These are phyloP conservation scores for Clavariopsis aquatica DNA, from an alignment of 495 filamentous ascomycete species.

Conservation along the genomic window DNA sequence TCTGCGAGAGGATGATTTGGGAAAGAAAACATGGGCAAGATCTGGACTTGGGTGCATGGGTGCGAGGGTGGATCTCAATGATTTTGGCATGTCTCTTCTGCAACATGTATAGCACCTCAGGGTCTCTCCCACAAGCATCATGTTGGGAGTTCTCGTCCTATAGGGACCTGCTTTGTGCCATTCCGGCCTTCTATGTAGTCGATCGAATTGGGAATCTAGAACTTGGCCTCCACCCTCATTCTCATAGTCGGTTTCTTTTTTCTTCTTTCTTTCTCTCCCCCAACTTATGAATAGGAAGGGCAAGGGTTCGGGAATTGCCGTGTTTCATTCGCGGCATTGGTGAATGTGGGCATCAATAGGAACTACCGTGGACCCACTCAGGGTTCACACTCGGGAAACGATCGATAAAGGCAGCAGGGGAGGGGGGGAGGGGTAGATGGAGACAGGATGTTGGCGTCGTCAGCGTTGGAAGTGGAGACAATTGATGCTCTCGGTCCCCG, in stretches of 20 bases:
- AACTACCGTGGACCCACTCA: neutral
- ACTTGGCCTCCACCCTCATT: neutral
- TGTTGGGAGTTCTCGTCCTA: neutral
- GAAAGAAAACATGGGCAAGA: neutral
- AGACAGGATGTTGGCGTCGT: too few species aligned
- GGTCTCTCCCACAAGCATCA: neutral
- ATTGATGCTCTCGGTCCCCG: too few species aligned
- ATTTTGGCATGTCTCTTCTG: neutral
- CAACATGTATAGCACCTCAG: neutral
- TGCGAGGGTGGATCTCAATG: neutral
- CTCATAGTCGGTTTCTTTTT: too few species aligned
- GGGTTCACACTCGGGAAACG: neutral
- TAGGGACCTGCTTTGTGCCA: too few species aligned
- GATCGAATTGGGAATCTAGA: neutral
- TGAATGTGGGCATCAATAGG: neutral
- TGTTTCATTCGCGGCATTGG: neutral
- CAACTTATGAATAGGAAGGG: too few species aligned
- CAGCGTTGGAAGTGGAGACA: too few species aligned
- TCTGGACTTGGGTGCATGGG: neutral
- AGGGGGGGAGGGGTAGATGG: neutral
- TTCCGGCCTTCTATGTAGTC: too few species aligned
- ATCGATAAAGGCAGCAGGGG: neutral
- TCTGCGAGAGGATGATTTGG: slow-evolving; percentile 1
- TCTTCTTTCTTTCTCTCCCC: too few species aligned
- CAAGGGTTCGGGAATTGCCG: too few species aligned